Conservation (phyloP, 345 rosid genomes). For the Excoecaria agallocha region DNA sequence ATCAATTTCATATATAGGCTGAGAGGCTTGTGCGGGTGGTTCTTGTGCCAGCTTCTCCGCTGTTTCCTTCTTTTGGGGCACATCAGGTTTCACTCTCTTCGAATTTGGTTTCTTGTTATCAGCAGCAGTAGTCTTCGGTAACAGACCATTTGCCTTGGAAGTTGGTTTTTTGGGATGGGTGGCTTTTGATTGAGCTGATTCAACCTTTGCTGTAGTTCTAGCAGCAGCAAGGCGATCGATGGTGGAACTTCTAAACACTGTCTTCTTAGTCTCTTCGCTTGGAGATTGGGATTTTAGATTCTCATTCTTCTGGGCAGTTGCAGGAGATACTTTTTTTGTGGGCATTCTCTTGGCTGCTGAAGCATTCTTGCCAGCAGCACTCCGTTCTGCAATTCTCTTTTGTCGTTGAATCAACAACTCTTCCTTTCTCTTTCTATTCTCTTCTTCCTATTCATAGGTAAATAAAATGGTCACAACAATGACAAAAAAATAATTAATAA, state of each 20-base stretch:
- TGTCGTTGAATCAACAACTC: constrained; percentile 71
- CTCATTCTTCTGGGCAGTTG: constrained; percentile 32
- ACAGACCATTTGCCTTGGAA: constrained; percentile 37
- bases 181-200: constrained; percentile 37
- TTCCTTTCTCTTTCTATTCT: constrained; percentile 71
- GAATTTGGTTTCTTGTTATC: constrained; percentile 38
- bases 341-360: constrained; percentile 45
- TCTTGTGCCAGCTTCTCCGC: constrained; percentile 25
- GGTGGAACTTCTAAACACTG: constrained; percentile 73
- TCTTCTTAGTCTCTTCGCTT: constrained; percentile 41
- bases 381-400: constrained; percentile 93
- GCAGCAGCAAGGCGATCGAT: constrained; percentile 84
- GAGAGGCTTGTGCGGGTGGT: constrained; percentile 27
- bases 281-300: constrained; percentile 38
- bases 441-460: constrained; percentile 67
- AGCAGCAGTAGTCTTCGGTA: constrained; percentile 33
- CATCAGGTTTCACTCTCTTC: constrained; percentile 37
- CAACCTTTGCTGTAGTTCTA: constrained; percentile 44
- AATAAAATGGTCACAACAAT: background rate
- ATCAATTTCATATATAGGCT: constrained; percentile 29
- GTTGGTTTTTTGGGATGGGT: constrained; percentile 44
- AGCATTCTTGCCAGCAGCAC: constrained; percentile 41
- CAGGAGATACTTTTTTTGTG: constrained; percentile 28
- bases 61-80: constrained; percentile 40
- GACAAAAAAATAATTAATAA: background rate